Percentiles rank a stretch among this genome's conserved stretches.
These are phyloP conservation scores for Amanita muscaria DNA, from an alignment of 768 basidiomycete species.

Conservation along the genomic window DNA sequence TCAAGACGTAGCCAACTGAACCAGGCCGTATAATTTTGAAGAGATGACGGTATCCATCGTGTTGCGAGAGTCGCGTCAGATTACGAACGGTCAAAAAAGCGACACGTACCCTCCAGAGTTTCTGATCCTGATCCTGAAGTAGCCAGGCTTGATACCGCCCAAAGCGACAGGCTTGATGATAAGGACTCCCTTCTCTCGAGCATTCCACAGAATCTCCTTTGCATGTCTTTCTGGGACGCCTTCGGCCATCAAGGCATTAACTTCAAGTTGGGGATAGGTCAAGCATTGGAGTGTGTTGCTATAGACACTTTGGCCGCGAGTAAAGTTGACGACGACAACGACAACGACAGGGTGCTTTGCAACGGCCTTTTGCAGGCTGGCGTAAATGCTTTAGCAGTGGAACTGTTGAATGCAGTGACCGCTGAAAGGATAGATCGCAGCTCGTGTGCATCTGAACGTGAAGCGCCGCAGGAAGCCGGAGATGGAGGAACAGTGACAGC, in stretches of 20 bases:
- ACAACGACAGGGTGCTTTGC: slow-evolving; percentile 95
- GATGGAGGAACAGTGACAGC: too few species aligned
- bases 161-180: slow-evolving; percentile 96
- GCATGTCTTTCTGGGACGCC: slow-evolving; percentile 98
- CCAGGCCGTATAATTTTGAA: slow-evolving; percentile 96
- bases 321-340: slow-evolving; percentile 98
- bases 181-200: slow-evolving; percentile 76
- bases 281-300: slow-evolving; percentile 90
- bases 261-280: slow-evolving; percentile 43
- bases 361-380: slow-evolving; percentile 81
- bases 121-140: slow-evolving; percentile 99
- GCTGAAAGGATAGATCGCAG: slow-evolving; percentile 99
- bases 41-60: slow-evolving; percentile 99
- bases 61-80: slow-evolving; percentile 27
- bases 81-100: background rate
- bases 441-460: too few species aligned
- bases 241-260: slow-evolving; percentile 92
- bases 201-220: slow-evolving; percentile 87
- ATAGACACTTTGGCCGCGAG: slow-evolving; percentile 89
- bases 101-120: slow-evolving; percentile 92
- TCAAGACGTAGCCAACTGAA: slow-evolving; percentile 97
- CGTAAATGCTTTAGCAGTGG: slow-evolving; percentile 99
- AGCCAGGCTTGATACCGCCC: slow-evolving; percentile 98
- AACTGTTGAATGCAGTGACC: slow-evolving; percentile 99
- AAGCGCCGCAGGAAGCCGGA: too few species aligned